Conservation (phyloP, 139 green algal species). For the Closterium sp. region DNA sequence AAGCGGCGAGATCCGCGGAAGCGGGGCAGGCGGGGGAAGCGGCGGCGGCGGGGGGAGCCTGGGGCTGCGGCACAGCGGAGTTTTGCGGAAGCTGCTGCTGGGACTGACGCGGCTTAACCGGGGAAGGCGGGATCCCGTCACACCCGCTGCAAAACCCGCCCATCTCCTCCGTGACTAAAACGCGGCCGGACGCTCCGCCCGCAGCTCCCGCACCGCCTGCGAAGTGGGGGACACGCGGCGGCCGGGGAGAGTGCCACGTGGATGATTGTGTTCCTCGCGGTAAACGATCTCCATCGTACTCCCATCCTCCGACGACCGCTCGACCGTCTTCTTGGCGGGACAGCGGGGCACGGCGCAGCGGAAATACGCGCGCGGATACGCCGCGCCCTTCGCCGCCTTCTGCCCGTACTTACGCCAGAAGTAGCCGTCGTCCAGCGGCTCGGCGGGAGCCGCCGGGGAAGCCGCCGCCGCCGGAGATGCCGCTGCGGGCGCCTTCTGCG, state of each 20-base stretch:
- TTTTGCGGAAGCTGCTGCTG: neutral
- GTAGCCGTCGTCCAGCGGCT: constrained; percentile 49
- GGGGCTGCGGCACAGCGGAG: neutral
- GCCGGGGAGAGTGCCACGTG: neutral
- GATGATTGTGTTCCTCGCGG: constrained; percentile 43
- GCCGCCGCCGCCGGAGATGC: neutral
- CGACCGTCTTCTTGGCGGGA: constrained; percentile 50
- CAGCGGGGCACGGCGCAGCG: constrained; percentile 48
- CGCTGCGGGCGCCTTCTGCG: neutral
- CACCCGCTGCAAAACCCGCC: neutral
- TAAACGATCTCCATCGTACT: constrained; percentile 18
- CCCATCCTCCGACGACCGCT: constrained; percentile 23
- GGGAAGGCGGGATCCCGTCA: neutral
- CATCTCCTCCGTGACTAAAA: neutral
- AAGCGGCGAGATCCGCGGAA: neutral
- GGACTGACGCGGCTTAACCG: neutral
- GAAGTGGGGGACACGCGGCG: neutral
- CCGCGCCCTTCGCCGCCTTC: constrained; percentile 52
- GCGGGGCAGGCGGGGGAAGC: neutral
- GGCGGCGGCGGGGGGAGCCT: neutral
- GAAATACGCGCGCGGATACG: constrained; percentile 53
- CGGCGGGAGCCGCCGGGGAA: too few species aligned
- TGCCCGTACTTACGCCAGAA: constrained; percentile 60
- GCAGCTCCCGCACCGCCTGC: neutral
- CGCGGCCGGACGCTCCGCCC: too few species aligned